These are phyloP conservation scores for Scheffersomyces stipitis DNA, from an alignment of 805 yeast species.

Conservation along the genomic window DNA sequence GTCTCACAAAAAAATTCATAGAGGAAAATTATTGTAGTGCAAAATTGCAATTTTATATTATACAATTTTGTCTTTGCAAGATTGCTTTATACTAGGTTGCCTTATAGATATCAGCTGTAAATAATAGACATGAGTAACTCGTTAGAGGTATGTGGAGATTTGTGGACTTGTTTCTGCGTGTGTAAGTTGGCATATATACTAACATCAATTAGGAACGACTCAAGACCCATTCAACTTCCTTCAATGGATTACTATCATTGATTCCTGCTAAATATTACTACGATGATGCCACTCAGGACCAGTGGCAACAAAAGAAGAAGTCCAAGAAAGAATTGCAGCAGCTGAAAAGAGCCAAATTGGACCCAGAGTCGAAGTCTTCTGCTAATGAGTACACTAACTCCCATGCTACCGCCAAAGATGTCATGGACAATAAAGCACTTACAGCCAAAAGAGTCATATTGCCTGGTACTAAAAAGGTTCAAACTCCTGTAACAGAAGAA, in stretches of 20 bases:
- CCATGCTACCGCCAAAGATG: slow-evolving; percentile 59
- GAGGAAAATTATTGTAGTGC: no score
- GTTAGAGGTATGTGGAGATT: slow-evolving; percentile 50
- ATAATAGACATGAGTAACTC: slow-evolving; percentile 50
- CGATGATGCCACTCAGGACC: slow-evolving; percentile 85
- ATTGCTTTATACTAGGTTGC: neutral
- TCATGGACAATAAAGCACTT: slow-evolving; percentile 52
- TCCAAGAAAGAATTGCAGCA: slow-evolving; percentile 60
- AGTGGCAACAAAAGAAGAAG: slow-evolving; percentile 86
- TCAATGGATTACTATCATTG: slow-evolving; percentile 83
- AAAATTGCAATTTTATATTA: no score
- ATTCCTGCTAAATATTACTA: slow-evolving; percentile 94
- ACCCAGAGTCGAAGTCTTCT: slow-evolving; percentile 54
- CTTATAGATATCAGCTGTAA: neutral
- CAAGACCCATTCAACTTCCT: slow-evolving; percentile 75
- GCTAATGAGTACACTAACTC: slow-evolving; percentile 42
- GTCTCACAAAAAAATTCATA: neutral
- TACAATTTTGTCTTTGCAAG: no score
- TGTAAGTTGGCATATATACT: no score
- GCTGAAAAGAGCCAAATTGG: slow-evolving; percentile 69
- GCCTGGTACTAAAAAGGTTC: slow-evolving; percentile 31
- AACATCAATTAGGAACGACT: slow-evolving; percentile 59
- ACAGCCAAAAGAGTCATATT: slow-evolving; percentile 51
- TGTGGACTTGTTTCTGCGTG: neutral
- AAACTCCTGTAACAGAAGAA: slow-evolving; percentile 16